These are phyloP conservation scores for Funneliformis caledonium DNA, from an alignment of 371 early-diverging fungal species.

Conservation along the genomic window DNA sequence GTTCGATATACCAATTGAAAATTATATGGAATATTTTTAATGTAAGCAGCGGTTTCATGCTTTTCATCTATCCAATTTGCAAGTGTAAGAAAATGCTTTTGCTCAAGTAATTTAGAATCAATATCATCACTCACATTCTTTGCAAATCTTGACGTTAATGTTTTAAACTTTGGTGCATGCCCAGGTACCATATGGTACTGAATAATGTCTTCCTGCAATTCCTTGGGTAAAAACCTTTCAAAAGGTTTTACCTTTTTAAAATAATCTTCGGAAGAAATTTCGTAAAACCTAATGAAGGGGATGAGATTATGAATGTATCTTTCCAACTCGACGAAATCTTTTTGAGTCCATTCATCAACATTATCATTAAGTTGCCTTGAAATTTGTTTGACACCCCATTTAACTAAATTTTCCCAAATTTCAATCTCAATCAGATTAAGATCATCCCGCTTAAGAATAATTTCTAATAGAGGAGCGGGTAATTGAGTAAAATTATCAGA, in stretches of 20 bases:
- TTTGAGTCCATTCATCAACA: neutral
- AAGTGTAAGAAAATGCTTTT: neutral
- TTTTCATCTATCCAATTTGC: constrained; percentile 13
- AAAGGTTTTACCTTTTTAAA: constrained; percentile 11
- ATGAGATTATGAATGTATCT: neutral
- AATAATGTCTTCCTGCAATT: neutral
- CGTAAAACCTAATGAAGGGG: neutral
- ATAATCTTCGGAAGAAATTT: constrained; percentile 3
- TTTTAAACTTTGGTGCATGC: neutral
- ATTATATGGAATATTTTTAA: neutral
- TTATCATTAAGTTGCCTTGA: neutral
- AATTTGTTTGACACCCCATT: constrained; percentile 24
- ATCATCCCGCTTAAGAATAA: neutral
- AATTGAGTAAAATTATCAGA: neutral
- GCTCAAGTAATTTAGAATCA: neutral
- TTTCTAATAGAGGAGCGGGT: neutral
- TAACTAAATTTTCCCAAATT: constrained; percentile 22
- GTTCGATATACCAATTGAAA: neutral
- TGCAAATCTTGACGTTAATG: neutral
- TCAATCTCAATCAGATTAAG: constrained; percentile 10
- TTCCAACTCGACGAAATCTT: neutral
- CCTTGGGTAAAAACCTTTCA: neutral
- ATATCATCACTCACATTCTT: neutral
- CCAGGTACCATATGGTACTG: neutral
- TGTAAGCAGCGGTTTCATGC: neutral